Evolutionary conservation across 805 yeast genomes (phyloP), one percentile per base, ranked within the genome.

Genomic region (Candida endomychidarum): DNA sequence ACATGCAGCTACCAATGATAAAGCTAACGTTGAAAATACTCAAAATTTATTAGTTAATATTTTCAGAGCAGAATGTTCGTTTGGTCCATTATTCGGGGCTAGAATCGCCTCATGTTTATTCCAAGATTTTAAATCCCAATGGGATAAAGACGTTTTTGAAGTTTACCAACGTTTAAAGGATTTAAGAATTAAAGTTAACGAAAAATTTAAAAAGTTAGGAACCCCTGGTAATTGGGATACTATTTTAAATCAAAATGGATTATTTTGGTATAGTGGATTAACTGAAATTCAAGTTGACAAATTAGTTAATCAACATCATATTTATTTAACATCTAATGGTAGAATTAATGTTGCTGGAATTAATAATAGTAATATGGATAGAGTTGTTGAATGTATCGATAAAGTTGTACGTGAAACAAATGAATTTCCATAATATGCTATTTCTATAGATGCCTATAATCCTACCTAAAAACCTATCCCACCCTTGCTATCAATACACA

Each of bases 81-180:
- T 68, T 53, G 74, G 70, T 3, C 75, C 76, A 8, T 72, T 75
- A 5, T 71, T 60, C 48, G 75, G 76, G 11, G 74, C 76, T 12
- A 51, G 75, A 34, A 52, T 70, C 12, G 68, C 73, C 24, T 34
- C 61, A 18, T 54, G 52, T 35, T 58, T 67, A 26, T 58, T 63
- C 45, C 47, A 46, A n/a, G 56, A 55, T 14, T 54, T 59, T 28
- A 45, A 47, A 32, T 36, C 49, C 12, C 43, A 52, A 27, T 71
- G 76, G 76, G 58, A 59, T 28, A 37, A 54, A 30, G 70, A 70
- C 43, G 65, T 71, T 15, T 15, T 28, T 19, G 54, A 45, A 4
- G 58, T 68, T 17, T 53, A 62, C 23, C 33, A 41, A 8, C 57
- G 75, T 43, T 54, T 71, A 43, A 49, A 55, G 42, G 45, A 41